A percentile compares a stretch with the other conserved stretches of the same genome.
phyloP scores from a whole-genome alignment of 2,329 filamentous ascomycete species.

The Fusarium dimerum region DNA sequence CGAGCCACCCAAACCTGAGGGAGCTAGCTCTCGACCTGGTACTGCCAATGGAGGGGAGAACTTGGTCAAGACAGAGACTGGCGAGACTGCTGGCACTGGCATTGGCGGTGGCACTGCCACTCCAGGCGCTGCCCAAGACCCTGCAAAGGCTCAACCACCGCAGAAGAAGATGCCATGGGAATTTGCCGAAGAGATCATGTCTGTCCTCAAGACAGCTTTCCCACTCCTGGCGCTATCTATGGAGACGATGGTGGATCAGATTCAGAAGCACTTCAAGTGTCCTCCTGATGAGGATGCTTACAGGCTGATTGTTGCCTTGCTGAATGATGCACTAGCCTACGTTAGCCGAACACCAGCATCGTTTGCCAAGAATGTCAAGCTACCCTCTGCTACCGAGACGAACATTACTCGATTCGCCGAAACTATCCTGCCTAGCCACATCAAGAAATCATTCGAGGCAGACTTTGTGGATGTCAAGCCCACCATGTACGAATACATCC shows the following conservation, averaged over 20 bases:
- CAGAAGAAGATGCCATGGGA: conserved; percentile 89
- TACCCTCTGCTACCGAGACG: conserved; percentile 86
- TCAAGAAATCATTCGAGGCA: conserved; percentile 94
- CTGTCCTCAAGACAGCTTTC: conserved; percentile 94
- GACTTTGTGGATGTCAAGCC: conserved; percentile 96
- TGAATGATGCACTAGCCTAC: conserved; percentile 94
- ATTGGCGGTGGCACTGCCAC: conserved; percentile 25
- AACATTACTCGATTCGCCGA: conserved; percentile 98
- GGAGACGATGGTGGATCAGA: conserved; percentile 99
- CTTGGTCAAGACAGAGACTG: conserved; percentile 47
- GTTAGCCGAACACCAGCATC: conserved; percentile 84
- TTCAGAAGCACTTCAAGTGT: conserved; percentile 98
- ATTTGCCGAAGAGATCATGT: conserved; percentile 92
- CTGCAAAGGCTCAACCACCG: conserved; percentile 26
- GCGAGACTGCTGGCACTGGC: conserved; percentile 35
- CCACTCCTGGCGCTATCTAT: conserved; percentile 93
- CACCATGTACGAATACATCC: conserved; percentile 98
- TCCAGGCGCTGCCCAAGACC: conserved; percentile 25
- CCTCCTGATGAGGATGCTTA: conserved; percentile 98
- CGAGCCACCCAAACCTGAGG: conserved; percentile 45
- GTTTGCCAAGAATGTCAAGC: conserved; percentile 87
- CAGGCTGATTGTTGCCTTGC: conserved; percentile 90
- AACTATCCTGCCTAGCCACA: conserved; percentile 91
- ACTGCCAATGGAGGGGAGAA: conserved; percentile 51
- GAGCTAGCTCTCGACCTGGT: conserved; percentile 46